Evolutionary conservation across 768 basidiomycete species (phyloP).

Genomic region (Leccinellum rugosiceps): DNA sequence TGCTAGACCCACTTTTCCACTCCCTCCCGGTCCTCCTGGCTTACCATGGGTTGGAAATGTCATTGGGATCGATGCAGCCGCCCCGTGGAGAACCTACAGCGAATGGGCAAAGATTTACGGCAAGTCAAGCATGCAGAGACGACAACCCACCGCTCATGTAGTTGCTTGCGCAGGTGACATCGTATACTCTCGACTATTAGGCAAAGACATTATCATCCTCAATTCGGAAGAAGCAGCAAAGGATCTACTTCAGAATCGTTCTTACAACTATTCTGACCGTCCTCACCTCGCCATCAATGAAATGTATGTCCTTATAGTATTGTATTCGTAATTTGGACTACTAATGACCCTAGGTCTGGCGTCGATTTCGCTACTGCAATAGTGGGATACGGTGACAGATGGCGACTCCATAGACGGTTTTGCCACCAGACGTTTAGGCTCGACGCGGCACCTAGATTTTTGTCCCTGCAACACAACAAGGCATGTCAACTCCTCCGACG

Average conservation of each 20-base stretch:
- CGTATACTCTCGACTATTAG: neutral
- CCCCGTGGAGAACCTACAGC: slow-evolving; percentile 7
- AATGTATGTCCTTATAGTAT: neutral
- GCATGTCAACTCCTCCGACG: slow-evolving; percentile 30
- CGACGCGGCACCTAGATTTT: slow-evolving; percentile 18
- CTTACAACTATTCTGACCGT: slow-evolving; percentile 9
- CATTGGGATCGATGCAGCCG: neutral
- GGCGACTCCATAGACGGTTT: slow-evolving; percentile 24
- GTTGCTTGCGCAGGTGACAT: slow-evolving; percentile 1
- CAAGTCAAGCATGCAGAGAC: neutral
- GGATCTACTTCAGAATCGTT: slow-evolving; percentile 8
- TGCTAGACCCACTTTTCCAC: neutral
- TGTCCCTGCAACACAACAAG: slow-evolving; percentile 26
- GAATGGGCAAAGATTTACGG: slow-evolving; percentile 10
- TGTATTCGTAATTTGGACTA: neutral
- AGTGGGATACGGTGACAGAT: slow-evolving; percentile 21
- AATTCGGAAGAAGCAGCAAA: slow-evolving; percentile 7
- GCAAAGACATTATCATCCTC: slow-evolving; percentile 10
- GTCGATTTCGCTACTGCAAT: slow-evolving; percentile 15
- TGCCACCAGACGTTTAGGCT: slow-evolving; percentile 17
- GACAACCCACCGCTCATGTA: neutral
- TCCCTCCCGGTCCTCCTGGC: slow-evolving; percentile 6
- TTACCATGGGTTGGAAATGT: slow-evolving; percentile 9
- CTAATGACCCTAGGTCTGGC: slow-evolving; percentile 2
- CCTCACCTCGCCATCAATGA: slow-evolving; percentile 1